A percentile compares a stretch with the other conserved stretches of the same genome.
Conservation (phyloP, 2,329 filamentous ascomycete species). For the Phoma sp. region DNA sequence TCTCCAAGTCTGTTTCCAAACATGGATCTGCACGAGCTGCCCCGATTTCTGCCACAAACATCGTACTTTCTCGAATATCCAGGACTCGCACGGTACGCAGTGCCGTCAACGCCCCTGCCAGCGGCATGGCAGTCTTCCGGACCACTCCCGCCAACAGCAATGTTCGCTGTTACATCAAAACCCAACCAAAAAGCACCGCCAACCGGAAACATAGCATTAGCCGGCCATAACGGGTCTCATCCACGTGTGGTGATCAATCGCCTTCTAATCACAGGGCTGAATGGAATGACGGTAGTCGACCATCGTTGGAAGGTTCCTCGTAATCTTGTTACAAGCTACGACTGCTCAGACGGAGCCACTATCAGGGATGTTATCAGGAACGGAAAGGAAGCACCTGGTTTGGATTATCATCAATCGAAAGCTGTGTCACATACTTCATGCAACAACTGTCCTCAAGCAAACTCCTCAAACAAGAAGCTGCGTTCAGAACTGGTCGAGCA, state of each 20-base stretch:
- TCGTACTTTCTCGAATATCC: not conserved
- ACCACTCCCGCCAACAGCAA: conserved; percentile 23
- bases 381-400: not conserved
- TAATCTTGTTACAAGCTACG: not conserved
- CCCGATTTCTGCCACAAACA: not conserved
- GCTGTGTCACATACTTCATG: not conserved
- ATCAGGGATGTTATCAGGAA: too few species aligned
- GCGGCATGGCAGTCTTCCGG: not conserved
- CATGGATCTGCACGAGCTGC: not conserved
- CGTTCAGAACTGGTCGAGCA: not conserved
- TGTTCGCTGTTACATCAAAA: conserved; percentile 29
- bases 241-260: conserved; percentile 17
- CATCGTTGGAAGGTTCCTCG: conserved; percentile 23
- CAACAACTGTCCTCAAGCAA: not conserved
- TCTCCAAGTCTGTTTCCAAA: not conserved
- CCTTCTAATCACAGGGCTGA: conserved; percentile 27
- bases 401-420: too few species aligned
- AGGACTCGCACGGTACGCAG: not conserved
- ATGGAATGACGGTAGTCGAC: conserved; percentile 25
- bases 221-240: not conserved
- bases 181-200: conserved; percentile 13
- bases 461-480: not conserved
- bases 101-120: not conserved
- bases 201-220: not conserved
- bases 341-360: too few species aligned